Evolutionary conservation across 2,329 filamentous ascomycete species (phyloP), one percentile per base, ranked within the genome.

Genomic region (Leptographium flavum): DNA sequence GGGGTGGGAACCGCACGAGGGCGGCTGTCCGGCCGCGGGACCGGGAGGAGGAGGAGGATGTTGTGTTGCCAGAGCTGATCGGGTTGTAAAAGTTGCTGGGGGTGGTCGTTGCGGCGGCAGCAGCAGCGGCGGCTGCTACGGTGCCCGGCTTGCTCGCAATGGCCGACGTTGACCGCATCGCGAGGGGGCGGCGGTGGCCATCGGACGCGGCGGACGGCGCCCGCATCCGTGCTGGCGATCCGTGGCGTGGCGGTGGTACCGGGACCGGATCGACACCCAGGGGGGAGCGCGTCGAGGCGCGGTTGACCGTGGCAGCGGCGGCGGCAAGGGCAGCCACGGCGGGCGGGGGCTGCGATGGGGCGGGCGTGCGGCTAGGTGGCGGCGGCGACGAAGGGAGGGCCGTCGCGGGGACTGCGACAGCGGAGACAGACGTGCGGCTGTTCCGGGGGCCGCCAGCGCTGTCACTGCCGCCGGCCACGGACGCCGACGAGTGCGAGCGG

Each of bases 1-100:
- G 64, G n/a, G 73, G 64, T 30, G 77, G 77, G 41, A 74, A 77
- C 2, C 68, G 58, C 8, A 64, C 63, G 52, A 74, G 65, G 42
- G 25, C 38, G 15, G 35, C 23, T 27, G 43, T n/a, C n/a, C n/a
- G n/a, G n/a, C n/a, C n/a, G n/a, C n/a, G n/a, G n/a, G n/a, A n/a
- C n/a, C n/a, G n/a, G n/a, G n/a, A n/a, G n/a, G n/a, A n/a, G n/a
- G n/a, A n/a, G n/a, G n/a, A n/a, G n/a, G n/a, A n/a, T n/a, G n/a
- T n/a, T n/a, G n/a, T n/a, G n/a, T n/a, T n/a, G n/a, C n/a, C n/a
- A n/a, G n/a, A n/a, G n/a, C n/a, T n/a, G n/a, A n/a, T n/a, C n/a
- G n/a, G n/a, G n/a, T n/a, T n/a, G n/a, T n/a, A n/a, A n/a, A n/a
- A n/a, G n/a, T n/a, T n/a, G n/a, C n/a, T n/a, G n/a, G 15, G 23